Percentiles rank a stretch among this genome's conserved stretches.
Evolutionary conservation across 768 basidiomycete genomes (phyloP).

Genomic region (Suillus brevipes): DNA sequence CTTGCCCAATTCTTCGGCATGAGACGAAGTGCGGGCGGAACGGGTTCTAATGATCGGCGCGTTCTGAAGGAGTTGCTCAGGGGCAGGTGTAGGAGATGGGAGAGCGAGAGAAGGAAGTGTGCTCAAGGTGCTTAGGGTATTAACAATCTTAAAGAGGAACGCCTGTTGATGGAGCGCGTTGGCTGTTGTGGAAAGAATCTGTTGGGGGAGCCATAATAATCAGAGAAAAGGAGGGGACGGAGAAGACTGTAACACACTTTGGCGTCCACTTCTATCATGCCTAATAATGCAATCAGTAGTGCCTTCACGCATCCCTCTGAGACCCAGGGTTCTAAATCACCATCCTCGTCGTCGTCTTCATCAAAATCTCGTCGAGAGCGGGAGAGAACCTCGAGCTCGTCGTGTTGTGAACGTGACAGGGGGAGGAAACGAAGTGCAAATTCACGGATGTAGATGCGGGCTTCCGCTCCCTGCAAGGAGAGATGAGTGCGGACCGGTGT

Average conservation of each 20-base stretch:
- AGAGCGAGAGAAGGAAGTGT: constrained; percentile 48
- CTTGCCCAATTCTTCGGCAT: constrained; percentile 20
- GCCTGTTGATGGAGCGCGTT: background rate
- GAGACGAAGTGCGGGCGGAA: constrained; percentile 35
- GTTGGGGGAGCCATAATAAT: background rate
- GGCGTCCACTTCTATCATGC: constrained; percentile 44
- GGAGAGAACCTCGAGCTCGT: constrained; percentile 61
- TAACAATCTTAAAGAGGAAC: background rate
- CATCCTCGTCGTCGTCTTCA: constrained; percentile 41
- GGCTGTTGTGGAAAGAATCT: constrained; percentile 2
- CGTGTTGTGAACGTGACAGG: constrained; percentile 50
- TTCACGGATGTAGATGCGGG: constrained; percentile 72
- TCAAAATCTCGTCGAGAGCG: constrained; percentile 37
- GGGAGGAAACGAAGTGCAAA: constrained; percentile 70
- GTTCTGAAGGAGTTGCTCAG: constrained; percentile 20
- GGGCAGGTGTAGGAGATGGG: constrained; percentile 53
- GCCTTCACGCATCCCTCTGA: constrained; percentile 65
- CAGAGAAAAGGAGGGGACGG: background rate
- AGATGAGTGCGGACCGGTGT: constrained; percentile 45
- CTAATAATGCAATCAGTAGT: constrained; percentile 61
- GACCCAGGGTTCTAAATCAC: constrained; percentile 52
- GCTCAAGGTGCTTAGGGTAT: constrained; percentile 12
- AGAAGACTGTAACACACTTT: constrained; percentile 23
- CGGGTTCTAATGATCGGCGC: constrained; percentile 47
- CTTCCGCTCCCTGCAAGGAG: constrained; percentile 48